A percentile compares a stretch with the other conserved stretches of the same genome.
These are phyloP conservation scores for Phytophthora parvispora DNA, from an alignment of 352 stramenopile genomes.

Conservation along the genomic window DNA sequence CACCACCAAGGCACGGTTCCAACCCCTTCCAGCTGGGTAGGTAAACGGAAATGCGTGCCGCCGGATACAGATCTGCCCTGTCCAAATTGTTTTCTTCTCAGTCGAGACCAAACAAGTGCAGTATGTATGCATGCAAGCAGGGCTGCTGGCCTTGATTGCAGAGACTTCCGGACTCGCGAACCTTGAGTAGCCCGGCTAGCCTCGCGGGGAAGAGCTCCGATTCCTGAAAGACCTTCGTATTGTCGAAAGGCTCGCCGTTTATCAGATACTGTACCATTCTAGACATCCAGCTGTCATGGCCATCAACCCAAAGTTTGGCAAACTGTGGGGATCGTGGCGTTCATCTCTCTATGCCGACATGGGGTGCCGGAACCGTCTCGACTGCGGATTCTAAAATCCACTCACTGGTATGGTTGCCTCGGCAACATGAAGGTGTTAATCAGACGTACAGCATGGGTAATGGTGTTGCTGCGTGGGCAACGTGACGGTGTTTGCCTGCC, in stretches of 20 bases:
- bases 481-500: neutral
- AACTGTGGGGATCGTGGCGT: too few species aligned
- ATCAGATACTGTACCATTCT: conserved; percentile 7
- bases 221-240: neutral
- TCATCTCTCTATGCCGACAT: neutral
- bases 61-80: neutral
- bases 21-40: conserved; percentile 20
- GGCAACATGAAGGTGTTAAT: too few species aligned
- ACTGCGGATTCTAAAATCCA: neutral
- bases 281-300: conserved; percentile 7
- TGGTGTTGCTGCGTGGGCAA: neutral
- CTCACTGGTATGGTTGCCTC: neutral
- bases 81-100: neutral
- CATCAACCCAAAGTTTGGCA: neutral
- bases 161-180: neutral
- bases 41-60: conserved; percentile 5
- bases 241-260: neutral
- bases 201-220: neutral
- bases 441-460: too few species aligned
- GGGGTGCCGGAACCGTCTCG: neutral
- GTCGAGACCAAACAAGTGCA: too few species aligned
- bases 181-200: neutral
- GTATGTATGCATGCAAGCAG: neutral
- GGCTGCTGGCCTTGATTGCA: neutral
- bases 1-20: conserved; percentile 13